A percentile compares a stretch with the other conserved stretches of the same genome.
Conservation (phyloP, 768 basidiomycete species). For the Saitozyma sp. region DNA sequence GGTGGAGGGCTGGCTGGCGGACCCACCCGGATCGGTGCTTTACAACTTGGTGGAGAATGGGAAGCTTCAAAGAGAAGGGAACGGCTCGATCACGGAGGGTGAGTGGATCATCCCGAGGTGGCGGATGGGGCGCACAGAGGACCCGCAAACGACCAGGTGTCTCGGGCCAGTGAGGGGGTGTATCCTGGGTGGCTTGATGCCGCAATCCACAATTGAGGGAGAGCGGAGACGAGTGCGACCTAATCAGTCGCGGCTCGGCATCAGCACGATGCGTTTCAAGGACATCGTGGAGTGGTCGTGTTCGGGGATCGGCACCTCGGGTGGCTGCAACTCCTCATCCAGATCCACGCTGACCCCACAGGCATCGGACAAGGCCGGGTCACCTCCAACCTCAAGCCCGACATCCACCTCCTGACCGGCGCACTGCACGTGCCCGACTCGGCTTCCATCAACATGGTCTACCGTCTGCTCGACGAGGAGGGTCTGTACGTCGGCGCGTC, state of each 20-base stretch:
- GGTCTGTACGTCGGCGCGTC: slow-evolving; percentile 94
- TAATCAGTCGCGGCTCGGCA: not conserved
- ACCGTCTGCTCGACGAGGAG: slow-evolving; percentile 84
- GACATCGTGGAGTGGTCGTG: too few relatives aligned
- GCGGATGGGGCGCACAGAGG: too few relatives aligned
- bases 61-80: slow-evolving; percentile 52
- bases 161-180: too few relatives aligned
- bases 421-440: slow-evolving; percentile 83
- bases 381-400: slow-evolving; percentile 82
- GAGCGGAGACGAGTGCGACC: too few relatives aligned
- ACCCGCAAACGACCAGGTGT: too few relatives aligned
- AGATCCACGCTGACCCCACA: slow-evolving; percentile 1
- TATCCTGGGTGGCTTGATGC: too few relatives aligned
- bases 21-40: slow-evolving; percentile 93
- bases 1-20: slow-evolving; percentile 88
- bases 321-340: too few relatives aligned
- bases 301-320: too few relatives aligned
- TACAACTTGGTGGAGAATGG: slow-evolving; percentile 79
- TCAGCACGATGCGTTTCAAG: not conserved
- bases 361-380: slow-evolving; percentile 91
- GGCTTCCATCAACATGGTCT: slow-evolving; percentile 89
- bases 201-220: too few relatives aligned
- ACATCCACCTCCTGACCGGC: slow-evolving; percentile 74
- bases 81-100: slow-evolving; percentile 53
- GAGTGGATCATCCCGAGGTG: slow-evolving; percentile 12